phyloP scores from a whole-genome alignment of 2,329 filamentous ascomycete species.

The Xylariaceae sp. region DNA sequence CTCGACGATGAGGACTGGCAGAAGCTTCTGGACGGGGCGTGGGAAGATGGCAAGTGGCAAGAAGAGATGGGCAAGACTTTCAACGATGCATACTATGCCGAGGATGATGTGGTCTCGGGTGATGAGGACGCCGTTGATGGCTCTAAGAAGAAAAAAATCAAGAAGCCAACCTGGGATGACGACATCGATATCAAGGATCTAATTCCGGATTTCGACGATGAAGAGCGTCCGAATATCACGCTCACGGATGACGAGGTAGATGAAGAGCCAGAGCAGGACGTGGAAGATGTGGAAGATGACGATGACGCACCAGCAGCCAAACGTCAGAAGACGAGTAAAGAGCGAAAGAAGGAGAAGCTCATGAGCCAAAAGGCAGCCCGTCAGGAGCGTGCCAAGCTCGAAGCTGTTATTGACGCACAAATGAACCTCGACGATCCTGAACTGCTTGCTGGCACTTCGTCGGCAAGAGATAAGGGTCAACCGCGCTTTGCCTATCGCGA shows the following conservation, averaged over 20 bases:
- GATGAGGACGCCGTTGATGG: constrained; percentile 51
- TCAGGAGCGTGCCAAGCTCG: constrained; percentile 77
- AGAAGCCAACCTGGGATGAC: constrained; percentile 92
- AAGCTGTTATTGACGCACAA: constrained; percentile 79
- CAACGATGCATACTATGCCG: constrained; percentile 85
- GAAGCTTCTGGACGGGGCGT: constrained; percentile 79
- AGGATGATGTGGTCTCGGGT: constrained; percentile 62
- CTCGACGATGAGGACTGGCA: constrained; percentile 77
- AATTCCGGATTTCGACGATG: constrained; percentile 79
- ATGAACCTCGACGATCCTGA: constrained; percentile 70
- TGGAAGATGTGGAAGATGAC: constrained; percentile 39
- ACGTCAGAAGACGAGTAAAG: constrained; percentile 59
- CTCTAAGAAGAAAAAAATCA: constrained; percentile 59
- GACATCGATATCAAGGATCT: constrained; percentile 97
- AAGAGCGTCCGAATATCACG: constrained; percentile 52
- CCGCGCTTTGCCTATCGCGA: constrained; percentile 86
- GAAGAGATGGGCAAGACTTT: constrained; percentile 85
- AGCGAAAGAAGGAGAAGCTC: constrained; percentile 57
- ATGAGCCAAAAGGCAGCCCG: constrained; percentile 69
- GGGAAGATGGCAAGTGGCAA: constrained; percentile 89
- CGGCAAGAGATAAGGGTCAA: constrained; percentile 18
- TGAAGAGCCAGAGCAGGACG: constrained; percentile 38
- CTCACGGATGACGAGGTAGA: constrained; percentile 54
- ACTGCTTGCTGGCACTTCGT: constrained; percentile 43
- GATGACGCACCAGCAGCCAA: constrained; percentile 46